These are phyloP conservation scores for Carex myosuroides DNA, from an alignment of 176 grass and related monocot species.

Conservation along the genomic window DNA sequence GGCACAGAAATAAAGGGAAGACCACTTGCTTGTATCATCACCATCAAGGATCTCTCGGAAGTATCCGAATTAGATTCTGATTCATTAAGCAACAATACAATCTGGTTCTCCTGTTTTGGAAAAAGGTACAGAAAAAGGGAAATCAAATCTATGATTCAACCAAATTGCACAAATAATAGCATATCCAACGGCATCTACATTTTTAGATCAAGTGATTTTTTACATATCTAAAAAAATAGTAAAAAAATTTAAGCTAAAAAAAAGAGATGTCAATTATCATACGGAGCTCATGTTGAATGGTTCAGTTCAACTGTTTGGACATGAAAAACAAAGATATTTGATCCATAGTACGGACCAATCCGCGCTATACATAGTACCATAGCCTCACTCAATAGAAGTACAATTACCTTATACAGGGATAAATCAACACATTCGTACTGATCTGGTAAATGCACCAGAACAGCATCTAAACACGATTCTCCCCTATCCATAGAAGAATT, in stretches of 20 bases:
- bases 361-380: too few species aligned
- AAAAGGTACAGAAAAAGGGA: neutral
- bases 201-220: too few species aligned
- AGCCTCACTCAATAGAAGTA: neutral
- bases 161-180: neutral
- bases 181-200: neutral
- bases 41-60: slow-evolving; percentile 50
- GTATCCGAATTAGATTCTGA: slow-evolving; percentile 39
- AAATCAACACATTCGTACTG: slow-evolving; percentile 78
- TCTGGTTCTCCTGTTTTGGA: slow-evolving; percentile 63
- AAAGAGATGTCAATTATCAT: too few species aligned
- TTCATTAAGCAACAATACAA: slow-evolving; percentile 78
- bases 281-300: too few species aligned
- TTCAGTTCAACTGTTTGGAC: too few species aligned
- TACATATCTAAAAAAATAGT: too few species aligned
- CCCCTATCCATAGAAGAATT: slow-evolving; percentile 21
- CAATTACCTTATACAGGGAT: slow-evolving; percentile 85
- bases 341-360: too few species aligned
- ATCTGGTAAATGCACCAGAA: slow-evolving; percentile 67
- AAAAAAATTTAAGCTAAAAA: too few species aligned
- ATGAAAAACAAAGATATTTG: too few species aligned
- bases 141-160: neutral
- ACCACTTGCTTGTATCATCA: slow-evolving; percentile 61
- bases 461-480: slow-evolving; percentile 35
- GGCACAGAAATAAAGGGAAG: slow-evolving; percentile 65